A percentile compares a stretch with the other conserved stretches of the same genome.
Conservation (phyloP, 805 yeast genomes). For the Hemisphaericaspora nanyangensis region DNA sequence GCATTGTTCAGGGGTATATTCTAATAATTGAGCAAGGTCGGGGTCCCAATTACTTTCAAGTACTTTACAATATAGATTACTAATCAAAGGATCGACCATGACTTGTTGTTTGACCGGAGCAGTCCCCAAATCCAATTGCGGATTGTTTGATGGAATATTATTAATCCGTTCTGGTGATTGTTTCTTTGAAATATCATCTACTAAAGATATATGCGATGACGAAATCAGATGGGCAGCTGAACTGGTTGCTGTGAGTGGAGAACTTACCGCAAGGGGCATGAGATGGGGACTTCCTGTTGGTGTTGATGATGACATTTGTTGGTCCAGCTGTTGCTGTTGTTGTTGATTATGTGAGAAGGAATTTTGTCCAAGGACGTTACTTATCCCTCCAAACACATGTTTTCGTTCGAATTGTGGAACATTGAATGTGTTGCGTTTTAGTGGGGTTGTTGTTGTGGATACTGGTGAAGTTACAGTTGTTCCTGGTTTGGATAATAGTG, state of each 20-base stretch:
- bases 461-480: constrained; percentile 1
- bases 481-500: background rate
- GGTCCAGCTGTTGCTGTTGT: background rate
- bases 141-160: too few species aligned
- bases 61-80: constrained; percentile 48
- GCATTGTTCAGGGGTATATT: constrained; percentile 62
- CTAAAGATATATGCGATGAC: too few species aligned
- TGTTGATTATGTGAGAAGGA: constrained; percentile 1
- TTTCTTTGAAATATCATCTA: too few species aligned
- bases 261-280: too few species aligned
- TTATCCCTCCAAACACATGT: constrained; percentile 48
- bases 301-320: background rate
- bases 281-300: background rate
- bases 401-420: constrained; percentile 39
- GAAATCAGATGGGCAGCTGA: too few species aligned
- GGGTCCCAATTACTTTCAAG: constrained; percentile 63
- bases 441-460: background rate
- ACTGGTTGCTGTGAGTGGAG: too few species aligned
- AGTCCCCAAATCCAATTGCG: too few species aligned
- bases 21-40: constrained; percentile 42
- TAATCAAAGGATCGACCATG: constrained; percentile 47
- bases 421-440: constrained; percentile 19
- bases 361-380: constrained; percentile 30
- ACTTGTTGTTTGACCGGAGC: constrained; percentile 14
- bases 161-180: too few species aligned